These are phyloP conservation scores for Phyllostachys edulis DNA, from an alignment of 176 grass and related monocot genomes.

Conservation along the genomic window DNA sequence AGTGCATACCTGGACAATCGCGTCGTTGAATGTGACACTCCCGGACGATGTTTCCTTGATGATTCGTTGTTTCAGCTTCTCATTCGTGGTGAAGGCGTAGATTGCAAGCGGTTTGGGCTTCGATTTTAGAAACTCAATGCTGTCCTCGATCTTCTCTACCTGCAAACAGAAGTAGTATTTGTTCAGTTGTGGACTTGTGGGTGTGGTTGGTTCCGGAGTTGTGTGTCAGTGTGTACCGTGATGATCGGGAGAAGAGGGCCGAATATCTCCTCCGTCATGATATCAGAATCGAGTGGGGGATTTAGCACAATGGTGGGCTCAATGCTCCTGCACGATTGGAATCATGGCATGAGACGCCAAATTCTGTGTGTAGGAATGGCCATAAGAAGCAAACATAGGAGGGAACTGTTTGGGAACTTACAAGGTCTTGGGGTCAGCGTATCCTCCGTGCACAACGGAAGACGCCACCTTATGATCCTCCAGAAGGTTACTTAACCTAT, in stretches of 20 bases:
- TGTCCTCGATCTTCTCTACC: constrained; percentile 90
- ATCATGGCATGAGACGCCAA: not conserved
- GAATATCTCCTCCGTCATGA: constrained; percentile 88
- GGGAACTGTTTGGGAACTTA: constrained; percentile 4
- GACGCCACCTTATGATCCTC: constrained; percentile 48
- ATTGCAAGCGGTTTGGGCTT: constrained; percentile 75
- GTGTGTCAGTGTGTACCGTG: constrained; percentile 35
- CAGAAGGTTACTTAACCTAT: constrained; percentile 51
- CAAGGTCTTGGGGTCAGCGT: constrained; percentile 50
- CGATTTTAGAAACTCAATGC: constrained; percentile 56
- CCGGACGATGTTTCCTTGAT: constrained; percentile 71
- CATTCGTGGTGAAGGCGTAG: constrained; percentile 74
- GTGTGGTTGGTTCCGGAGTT: not conserved
- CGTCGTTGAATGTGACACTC: constrained; percentile 75
- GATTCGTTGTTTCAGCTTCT: constrained; percentile 56
- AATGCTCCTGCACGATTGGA: constrained; percentile 50
- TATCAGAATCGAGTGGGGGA: constrained; percentile 63
- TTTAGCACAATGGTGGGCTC: constrained; percentile 76
- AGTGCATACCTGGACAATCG: constrained; percentile 55
- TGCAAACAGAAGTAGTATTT: not conserved
- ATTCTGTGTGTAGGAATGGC: not conserved
- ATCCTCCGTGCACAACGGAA: constrained; percentile 63
- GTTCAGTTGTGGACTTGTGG: not conserved
- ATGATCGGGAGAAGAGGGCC: constrained; percentile 79
- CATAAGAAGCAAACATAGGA: not conserved